These are phyloP conservation scores for Mycena crocata DNA, from an alignment of 768 basidiomycete species.

Conservation along the genomic window DNA sequence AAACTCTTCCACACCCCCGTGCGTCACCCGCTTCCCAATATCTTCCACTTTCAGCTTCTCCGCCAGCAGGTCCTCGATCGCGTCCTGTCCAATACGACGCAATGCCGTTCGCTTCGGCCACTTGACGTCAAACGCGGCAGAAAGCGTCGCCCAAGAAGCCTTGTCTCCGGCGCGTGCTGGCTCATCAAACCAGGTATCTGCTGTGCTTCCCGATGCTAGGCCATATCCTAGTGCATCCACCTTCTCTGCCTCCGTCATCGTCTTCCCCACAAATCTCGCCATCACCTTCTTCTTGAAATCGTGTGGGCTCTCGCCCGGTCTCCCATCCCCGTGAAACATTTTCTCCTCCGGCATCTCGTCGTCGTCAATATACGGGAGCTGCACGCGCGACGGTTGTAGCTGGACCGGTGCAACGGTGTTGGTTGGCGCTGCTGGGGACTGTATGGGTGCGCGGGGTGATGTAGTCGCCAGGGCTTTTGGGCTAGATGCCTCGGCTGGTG, in stretches of 20 bases:
- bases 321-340: conserved; percentile 6
- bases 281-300: conserved; percentile 6
- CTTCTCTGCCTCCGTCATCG: background rate
- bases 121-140: too few species aligned
- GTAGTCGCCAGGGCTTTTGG: background rate
- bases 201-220: background rate
- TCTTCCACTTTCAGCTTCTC: too few species aligned
- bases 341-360: background rate
- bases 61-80: background rate
- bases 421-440: too few species aligned
- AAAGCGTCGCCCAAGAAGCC: background rate
- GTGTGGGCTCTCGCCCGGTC: conserved; percentile 1
- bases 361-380: background rate
- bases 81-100: background rate
- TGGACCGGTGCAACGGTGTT: too few species aligned
- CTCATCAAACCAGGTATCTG: too few species aligned
- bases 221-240: background rate
- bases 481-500: background rate
- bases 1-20: conserved; percentile 1
- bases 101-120: background rate
- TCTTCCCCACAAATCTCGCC: background rate
- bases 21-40: background rate
- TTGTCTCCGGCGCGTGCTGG: background rate
- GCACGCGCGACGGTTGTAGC: background rate
- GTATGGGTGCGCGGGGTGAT: background rate